Evolutionary conservation across 106 monocot genomes (phyloP).

Genomic region (Chionographis japonica): DNA sequence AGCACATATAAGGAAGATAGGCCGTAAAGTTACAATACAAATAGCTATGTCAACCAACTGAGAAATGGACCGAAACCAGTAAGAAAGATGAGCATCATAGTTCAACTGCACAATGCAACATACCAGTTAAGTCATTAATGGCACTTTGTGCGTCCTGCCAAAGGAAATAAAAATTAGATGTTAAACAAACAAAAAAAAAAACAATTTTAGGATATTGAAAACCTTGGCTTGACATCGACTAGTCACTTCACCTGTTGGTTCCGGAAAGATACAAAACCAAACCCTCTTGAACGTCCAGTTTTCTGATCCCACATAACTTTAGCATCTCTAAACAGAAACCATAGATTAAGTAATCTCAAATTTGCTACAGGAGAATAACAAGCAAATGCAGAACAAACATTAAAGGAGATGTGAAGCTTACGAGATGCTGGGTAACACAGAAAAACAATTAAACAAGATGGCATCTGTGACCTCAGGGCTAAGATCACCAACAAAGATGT

Average conservation of each 20-base stretch:
- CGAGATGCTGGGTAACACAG: constrained; percentile 78
- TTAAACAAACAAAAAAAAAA: background rate
- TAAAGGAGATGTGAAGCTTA: constrained; percentile 21
- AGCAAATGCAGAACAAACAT: background rate
- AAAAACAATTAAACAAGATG: constrained; percentile 67
- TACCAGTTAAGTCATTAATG: constrained; percentile 58
- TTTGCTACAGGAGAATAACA: background rate
- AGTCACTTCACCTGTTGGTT: constrained; percentile 60
- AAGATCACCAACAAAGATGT: constrained; percentile 91
- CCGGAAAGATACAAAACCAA: constrained; percentile 95
- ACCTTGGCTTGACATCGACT: background rate
- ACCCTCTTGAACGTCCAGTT: constrained; percentile 91
- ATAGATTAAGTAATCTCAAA: background rate
- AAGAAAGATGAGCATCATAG: background rate
- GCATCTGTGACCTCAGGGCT: constrained; percentile 83
- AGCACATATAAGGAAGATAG: no score
- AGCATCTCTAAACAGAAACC: constrained; percentile 64
- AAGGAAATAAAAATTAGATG: background rate
- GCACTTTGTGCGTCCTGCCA: constrained; percentile 56
- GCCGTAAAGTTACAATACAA: no score
- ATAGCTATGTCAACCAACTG: no score
- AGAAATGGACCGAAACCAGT: no score
- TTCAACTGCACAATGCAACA: background rate
- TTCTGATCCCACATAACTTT: constrained; percentile 98
- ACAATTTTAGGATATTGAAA: background rate